Evolutionary conservation across 2,329 filamentous ascomycete genomes (phyloP).

Genomic region (Epichloe hybrida): DNA sequence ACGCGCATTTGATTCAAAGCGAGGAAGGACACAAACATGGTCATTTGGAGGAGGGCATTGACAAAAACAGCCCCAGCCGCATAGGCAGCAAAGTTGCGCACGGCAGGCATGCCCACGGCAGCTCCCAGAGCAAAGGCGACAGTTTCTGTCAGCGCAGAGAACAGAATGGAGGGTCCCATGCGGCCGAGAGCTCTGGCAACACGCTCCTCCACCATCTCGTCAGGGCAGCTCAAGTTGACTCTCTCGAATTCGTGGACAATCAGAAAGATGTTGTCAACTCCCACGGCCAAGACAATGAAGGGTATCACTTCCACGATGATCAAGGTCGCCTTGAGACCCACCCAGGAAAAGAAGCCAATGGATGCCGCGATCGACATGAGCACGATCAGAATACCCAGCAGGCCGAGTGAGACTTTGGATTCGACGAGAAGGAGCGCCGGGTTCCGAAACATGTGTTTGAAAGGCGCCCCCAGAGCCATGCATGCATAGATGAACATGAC

Average conservation of each 20-base stretch:
- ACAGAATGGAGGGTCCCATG: conserved; percentile 91
- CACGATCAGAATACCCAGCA: conserved; percentile 88
- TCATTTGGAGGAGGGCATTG: conserved; percentile 92
- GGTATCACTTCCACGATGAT: conserved; percentile 99
- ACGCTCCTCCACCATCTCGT: conserved; percentile 74
- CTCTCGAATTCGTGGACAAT: conserved; percentile 97
- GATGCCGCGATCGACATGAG: conserved; percentile 95
- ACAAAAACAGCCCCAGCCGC: conserved; percentile 93
- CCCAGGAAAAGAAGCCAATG: conserved; percentile 85
- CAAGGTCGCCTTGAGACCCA: conserved; percentile 83
- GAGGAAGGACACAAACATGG: conserved; percentile 89
- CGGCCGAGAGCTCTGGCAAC: conserved; percentile 81
- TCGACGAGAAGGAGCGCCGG: conserved; percentile 78
- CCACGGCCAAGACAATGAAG: conserved; percentile 89
- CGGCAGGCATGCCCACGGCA: conserved; percentile 94
- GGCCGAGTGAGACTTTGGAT: conserved; percentile 92
- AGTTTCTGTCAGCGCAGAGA: conserved; percentile 91
- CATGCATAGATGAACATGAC: conserved; percentile 99
- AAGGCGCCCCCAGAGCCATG: conserved; percentile 74
- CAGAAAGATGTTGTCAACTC: conserved; percentile 97
- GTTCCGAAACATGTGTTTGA: conserved; percentile 66
- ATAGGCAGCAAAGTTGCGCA: conserved; percentile 93
- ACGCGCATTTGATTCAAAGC: conserved; percentile 84
- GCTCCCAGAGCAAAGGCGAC: conserved; percentile 85
- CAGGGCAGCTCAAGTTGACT: conserved; percentile 82